Evolutionary conservation across 2,329 filamentous ascomycete species (phyloP), one percentile per base, ranked within the genome.

Genomic region (Pseudogymnoascus sp.): DNA sequence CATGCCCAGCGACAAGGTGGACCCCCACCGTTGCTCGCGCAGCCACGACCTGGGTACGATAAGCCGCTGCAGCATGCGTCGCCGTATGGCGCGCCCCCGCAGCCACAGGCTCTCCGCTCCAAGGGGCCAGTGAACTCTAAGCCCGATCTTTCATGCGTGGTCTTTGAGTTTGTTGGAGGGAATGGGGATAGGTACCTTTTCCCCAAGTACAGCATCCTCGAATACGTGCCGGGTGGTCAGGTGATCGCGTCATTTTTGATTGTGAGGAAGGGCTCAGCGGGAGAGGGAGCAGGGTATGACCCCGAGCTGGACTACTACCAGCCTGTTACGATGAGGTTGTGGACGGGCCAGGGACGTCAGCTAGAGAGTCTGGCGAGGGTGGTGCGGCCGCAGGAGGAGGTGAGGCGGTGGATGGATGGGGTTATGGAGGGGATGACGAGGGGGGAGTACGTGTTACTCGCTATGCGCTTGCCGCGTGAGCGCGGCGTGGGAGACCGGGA

Each of bases 181-280:
- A 85, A 79, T 2, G 89, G 88, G 53, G 90, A 93, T 73, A 83
- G 89, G 26, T 93, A 90, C 72, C 77, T 91, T 59, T 93, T 95
- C 67, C 90, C 90, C 1, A 89, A 87, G 68, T 88, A 89, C 71
- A 89, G 87, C 74, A 87, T 93, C 35, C 74, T 93, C 60, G 89
- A 95, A 72, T 87, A 85, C 70, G 77, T 87, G 1, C 79, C 80
- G n/a, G 74, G 74, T 3, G 83, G 83, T 1, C 83, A 84, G 61
- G 82, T 90, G 1, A 82, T 91, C 47, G 87, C 87, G 2, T 93
- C 89, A 0, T 95, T 93, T 71, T 78, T 95, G 10, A 85, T 93
- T 65, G 88, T 90, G 5, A 86, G 88, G 60, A 88, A 87, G 73
- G 89, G 87, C 31, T 87, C 85, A 68, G 79, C 78, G n/a, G 83